A percentile compares a stretch with the other conserved stretches of the same genome.
Evolutionary conservation across 1,139 yeast genomes (phyloP).

Genomic region (Sugiyamaella sp.): DNA sequence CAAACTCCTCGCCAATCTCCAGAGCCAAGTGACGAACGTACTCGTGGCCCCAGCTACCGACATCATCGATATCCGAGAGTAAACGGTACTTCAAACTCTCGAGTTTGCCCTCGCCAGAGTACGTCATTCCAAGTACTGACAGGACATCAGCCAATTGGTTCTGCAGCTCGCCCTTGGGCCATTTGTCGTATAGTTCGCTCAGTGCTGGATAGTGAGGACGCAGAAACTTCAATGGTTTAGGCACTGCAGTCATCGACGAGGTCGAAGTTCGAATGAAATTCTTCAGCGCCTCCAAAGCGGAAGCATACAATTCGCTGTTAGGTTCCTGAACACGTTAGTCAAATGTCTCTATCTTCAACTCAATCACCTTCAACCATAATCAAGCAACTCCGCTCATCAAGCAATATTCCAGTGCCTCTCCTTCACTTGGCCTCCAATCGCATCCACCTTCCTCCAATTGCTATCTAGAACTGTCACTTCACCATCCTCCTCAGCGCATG

Average conservation of each 20-base stretch:
- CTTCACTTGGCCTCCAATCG: too few species aligned
- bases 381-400: not conserved
- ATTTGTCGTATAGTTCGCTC: constrained; percentile 63
- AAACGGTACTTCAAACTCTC: constrained; percentile 84
- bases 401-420: not conserved
- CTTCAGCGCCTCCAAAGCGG: constrained; percentile 69
- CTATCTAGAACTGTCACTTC: not conserved
- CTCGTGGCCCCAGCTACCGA: constrained; percentile 97
- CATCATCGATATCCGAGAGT: constrained; percentile 57
- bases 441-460: not conserved
- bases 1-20: constrained; percentile 89
- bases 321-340: constrained; percentile 41
- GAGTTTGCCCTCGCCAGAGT: constrained; percentile 78
- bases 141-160: constrained; percentile 75
- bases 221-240: constrained; percentile 93
- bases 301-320: constrained; percentile 54
- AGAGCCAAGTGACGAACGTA: constrained; percentile 93
- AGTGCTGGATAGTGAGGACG: constrained; percentile 81
- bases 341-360: not conserved
- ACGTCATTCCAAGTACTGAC: constrained; percentile 95
- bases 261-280: constrained; percentile 87
- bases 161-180: constrained; percentile 53
- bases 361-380: too few species aligned
- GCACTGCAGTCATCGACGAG: constrained; percentile 98
- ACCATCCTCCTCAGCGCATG: too few species aligned